phyloP scores from a whole-genome alignment of 257 asterid genomes.

The Solanum chmielewskii region DNA sequence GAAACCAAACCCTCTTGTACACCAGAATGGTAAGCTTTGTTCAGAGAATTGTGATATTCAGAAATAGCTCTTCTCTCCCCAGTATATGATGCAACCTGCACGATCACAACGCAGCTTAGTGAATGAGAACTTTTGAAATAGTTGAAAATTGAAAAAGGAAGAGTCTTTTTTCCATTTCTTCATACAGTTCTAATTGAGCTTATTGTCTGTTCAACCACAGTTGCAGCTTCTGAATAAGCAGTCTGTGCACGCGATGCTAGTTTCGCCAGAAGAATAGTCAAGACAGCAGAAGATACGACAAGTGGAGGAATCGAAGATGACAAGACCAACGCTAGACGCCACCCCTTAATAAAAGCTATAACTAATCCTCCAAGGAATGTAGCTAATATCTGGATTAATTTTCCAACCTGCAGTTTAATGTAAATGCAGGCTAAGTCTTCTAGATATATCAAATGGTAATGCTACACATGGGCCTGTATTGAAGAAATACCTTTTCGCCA shows the following conservation, averaged over 20 bases:
- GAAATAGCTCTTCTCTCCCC: conserved; percentile 64
- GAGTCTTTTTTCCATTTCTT: background rate
- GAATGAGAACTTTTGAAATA: background rate
- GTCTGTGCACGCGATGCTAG: conserved; percentile 69
- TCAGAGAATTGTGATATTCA: conserved; percentile 41
- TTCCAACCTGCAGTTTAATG: conserved; percentile 46
- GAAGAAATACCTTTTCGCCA: conserved; percentile 58
- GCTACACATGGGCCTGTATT: background rate
- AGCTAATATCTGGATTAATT: conserved; percentile 54
- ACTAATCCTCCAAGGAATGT: conserved; percentile 67
- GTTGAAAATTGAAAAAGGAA: background rate
- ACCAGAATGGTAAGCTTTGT: conserved; percentile 49
- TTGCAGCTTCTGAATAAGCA: conserved; percentile 67
- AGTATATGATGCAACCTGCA: conserved; percentile 61
- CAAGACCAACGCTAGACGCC: conserved; percentile 79
- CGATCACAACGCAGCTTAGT: background rate
- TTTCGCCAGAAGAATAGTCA: conserved; percentile 41
- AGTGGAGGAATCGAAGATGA: conserved; percentile 66
- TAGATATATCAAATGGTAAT: background rate
- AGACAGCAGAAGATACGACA: conserved; percentile 49
- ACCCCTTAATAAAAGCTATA: conserved; percentile 64
- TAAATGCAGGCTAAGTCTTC: background rate
- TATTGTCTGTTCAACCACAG: conserved; percentile 66
- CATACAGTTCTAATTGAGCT: conserved; percentile 75
- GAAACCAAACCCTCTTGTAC: conserved; percentile 60